Evolutionary conservation across 192 early-diverging fungal genomes (phyloP).

Genomic region (Chytriomyces confervae): DNA sequence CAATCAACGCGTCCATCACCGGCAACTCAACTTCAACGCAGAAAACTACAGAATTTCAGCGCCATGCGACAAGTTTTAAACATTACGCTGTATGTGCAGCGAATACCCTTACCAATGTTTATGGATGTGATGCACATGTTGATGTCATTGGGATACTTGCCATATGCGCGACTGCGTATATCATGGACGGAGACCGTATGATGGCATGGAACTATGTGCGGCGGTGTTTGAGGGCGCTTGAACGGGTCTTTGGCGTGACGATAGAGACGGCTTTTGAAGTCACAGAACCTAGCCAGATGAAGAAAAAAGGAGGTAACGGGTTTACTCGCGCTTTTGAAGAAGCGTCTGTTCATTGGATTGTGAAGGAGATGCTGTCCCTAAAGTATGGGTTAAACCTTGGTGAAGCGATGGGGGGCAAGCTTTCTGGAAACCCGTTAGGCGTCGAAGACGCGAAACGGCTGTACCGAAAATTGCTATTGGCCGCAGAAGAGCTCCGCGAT

Average conservation of each 20-base stretch:
- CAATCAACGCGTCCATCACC: neutral
- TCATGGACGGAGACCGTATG: constrained; percentile 11
- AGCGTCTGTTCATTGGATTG: neutral
- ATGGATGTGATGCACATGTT: neutral
- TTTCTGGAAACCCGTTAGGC: neutral
- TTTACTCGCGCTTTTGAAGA: neutral
- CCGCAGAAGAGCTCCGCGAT: neutral
- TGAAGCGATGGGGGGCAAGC: neutral
- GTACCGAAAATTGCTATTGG: neutral
- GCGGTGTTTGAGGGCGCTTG: neutral
- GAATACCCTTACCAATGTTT: neutral
- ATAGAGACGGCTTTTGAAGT: constrained; percentile 11
- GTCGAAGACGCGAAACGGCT: neutral
- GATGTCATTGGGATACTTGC: neutral
- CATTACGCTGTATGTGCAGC: constrained; percentile 1
- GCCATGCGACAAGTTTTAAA: neutral
- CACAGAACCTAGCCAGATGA: no score
- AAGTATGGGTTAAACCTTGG: neutral
- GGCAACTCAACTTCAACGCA: neutral
- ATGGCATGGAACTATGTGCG: neutral
- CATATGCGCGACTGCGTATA: neutral
- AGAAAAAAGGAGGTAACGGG: neutral
- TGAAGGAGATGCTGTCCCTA: neutral
- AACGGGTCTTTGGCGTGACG: constrained; percentile 3
- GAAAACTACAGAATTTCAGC: neutral